phyloP scores from a whole-genome alignment of 2,329 filamentous ascomycete species.

The Hortaea sp. region DNA sequence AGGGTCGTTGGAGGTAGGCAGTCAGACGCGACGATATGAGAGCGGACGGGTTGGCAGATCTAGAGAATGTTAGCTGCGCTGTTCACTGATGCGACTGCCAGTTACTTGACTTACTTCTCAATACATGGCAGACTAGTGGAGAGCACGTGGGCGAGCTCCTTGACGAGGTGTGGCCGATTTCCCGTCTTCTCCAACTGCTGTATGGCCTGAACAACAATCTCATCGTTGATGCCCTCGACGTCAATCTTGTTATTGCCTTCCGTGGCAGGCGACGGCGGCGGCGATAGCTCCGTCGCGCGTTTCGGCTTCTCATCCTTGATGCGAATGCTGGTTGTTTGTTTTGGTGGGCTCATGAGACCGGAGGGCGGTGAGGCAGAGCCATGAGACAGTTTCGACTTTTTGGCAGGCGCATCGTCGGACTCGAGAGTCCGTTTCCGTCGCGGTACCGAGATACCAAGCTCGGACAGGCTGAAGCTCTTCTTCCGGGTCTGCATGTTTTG shows the following conservation, averaged over 20 bases:
- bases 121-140: conserved; percentile 69
- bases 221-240: conserved; percentile 78
- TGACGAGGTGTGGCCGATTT: conserved; percentile 88
- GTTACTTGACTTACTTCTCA: conserved; percentile 63
- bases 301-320: conserved; percentile 40
- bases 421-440: conserved; percentile 43
- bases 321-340: conserved; percentile 29
- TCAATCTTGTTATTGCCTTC: conserved; percentile 51
- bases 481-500: conserved; percentile 40
- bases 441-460: conserved; percentile 79
- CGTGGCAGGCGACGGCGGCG: conserved; percentile 62
- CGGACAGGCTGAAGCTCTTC: conserved; percentile 88
- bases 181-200: conserved; percentile 78
- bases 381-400: conserved; percentile 67
- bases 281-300: conserved; percentile 54
- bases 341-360: conserved; percentile 34
- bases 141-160: conserved; percentile 77
- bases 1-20: conserved; percentile 77
- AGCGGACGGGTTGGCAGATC: conserved; percentile 89
- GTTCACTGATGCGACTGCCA: conserved; percentile 1
- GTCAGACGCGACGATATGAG: conserved; percentile 89
- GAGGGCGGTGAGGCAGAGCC: conserved; percentile 31
- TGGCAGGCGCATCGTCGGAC: conserved; percentile 46
- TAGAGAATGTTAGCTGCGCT: conserved; percentile 33
- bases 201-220: conserved; percentile 87